Percentiles rank a stretch among this genome's conserved stretches.
Conservation (phyloP, 1,139 yeast genomes). For the Suhomyces yuchorum region DNA sequence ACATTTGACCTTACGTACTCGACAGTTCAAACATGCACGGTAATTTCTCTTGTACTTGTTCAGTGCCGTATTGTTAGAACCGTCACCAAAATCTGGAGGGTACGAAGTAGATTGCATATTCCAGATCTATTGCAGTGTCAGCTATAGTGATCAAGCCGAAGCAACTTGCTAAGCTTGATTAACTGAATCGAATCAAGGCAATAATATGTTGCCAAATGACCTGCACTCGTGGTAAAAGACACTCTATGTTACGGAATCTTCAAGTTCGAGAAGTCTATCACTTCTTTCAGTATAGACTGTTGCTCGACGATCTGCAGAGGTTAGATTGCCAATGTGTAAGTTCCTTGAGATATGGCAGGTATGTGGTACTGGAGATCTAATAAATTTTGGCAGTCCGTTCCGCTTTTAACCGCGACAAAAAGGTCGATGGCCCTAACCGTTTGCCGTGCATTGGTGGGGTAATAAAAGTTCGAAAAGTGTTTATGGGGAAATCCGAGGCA, state of each 20-base stretch:
- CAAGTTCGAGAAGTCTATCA: neutral
- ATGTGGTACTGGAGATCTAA: neutral
- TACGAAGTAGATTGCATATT: neutral
- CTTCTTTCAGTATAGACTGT: neutral
- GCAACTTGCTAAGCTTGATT: neutral
- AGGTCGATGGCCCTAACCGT: neutral
- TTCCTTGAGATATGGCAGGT: neutral
- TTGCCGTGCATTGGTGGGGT: conserved; percentile 2
- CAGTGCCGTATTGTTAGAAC: neutral
- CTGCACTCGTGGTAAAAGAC: neutral
- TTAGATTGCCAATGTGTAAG: neutral
- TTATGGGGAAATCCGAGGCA: neutral
- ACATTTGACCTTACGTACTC: conserved; percentile 81
- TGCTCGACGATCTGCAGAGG: neutral
- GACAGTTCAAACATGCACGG: conserved; percentile 81
- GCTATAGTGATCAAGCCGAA: neutral
- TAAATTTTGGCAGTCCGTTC: conserved; percentile 1
- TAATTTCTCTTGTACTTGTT: conserved; percentile 51
- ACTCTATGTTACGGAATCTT: neutral
- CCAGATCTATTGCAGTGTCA: neutral
- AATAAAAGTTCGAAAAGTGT: neutral
- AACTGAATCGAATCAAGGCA: neutral
- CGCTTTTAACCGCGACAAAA: conserved; percentile 8
- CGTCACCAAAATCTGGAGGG: neutral
- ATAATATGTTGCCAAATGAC: too few species aligned